These are phyloP conservation scores for Mycena indigotica DNA, from an alignment of 768 basidiomycete species.

Conservation along the genomic window DNA sequence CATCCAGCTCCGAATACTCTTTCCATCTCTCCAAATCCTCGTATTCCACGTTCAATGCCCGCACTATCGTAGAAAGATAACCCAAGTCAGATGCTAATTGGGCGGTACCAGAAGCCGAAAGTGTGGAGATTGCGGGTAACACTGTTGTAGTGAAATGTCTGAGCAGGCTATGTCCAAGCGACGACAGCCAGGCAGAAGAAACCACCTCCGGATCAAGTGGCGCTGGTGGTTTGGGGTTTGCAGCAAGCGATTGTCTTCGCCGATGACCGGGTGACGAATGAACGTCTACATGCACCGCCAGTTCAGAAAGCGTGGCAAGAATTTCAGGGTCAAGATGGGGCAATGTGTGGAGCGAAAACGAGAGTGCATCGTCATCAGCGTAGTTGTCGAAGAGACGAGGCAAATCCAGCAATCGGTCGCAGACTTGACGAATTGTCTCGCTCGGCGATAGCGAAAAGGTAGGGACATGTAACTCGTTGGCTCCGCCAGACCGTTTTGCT, in stretches of 20 bases:
- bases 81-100: conserved; percentile 87
- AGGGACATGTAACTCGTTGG: conserved; percentile 71
- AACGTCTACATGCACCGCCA: conserved; percentile 29
- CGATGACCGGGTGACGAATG: conserved; percentile 37
- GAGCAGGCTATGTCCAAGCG: conserved; percentile 81
- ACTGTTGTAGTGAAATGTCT: conserved; percentile 68
- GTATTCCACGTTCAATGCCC: conserved; percentile 87
- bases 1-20: conserved; percentile 63
- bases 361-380: conserved; percentile 86
- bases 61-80: conserved; percentile 88
- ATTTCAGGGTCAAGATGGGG: conserved; percentile 66
- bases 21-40: conserved; percentile 82
- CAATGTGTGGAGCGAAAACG: conserved; percentile 83
- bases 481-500: conserved; percentile 43
- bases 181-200: conserved; percentile 88
- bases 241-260: conserved; percentile 43
- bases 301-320: conserved; percentile 49
- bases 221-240: conserved; percentile 34
- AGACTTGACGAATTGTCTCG: conserved; percentile 83
- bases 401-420: conserved; percentile 92
- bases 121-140: conserved; percentile 68
- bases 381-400: conserved; percentile 94
- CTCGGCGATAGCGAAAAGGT: conserved; percentile 93
- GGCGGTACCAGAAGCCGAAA: conserved; percentile 70
- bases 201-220: conserved; percentile 74